Conservation (phyloP, 305 asterid genomes). For the Fraxinus floribunda region DNA sequence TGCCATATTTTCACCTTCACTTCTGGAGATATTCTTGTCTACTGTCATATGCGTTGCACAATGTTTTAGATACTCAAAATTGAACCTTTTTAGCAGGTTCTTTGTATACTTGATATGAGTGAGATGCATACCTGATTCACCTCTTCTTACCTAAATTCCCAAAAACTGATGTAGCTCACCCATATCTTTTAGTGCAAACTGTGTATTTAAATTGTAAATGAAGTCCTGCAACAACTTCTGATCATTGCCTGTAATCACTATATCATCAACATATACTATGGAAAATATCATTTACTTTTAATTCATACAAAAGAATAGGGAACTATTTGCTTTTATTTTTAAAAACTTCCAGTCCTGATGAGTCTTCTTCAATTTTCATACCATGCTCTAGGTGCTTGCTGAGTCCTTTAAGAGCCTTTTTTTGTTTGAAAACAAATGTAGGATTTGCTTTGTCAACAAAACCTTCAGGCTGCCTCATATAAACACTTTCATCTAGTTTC, state of each 20-base stretch:
- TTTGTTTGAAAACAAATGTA: too few relatives aligned
- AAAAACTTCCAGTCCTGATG: background rate
- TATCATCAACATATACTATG: background rate
- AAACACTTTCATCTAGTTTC: too few relatives aligned
- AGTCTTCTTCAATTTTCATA: background rate
- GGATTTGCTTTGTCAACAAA: too few relatives aligned
- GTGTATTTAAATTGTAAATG: too few relatives aligned
- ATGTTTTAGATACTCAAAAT: background rate
- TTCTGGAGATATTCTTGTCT: background rate
- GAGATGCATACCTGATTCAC: background rate
- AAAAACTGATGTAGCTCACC: background rate
- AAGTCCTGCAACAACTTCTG: background rate
- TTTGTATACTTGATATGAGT: background rate
- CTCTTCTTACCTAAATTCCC: background rate
- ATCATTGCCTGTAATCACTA: background rate
- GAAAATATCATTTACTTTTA: too few relatives aligned
- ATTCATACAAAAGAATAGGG: background rate
- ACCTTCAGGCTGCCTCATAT: too few relatives aligned
- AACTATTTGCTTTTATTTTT: background rate
- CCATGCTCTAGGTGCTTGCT: background rate
- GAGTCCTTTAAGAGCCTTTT: too few relatives aligned
- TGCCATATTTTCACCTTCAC: background rate
- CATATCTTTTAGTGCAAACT: background rate
- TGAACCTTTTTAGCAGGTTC: background rate
- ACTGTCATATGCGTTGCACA: background rate